A percentile compares a stretch with the other conserved stretches of the same genome.
Evolutionary conservation across 768 basidiomycete species (phyloP).

Genomic region (Leccinum subgranulosum): DNA sequence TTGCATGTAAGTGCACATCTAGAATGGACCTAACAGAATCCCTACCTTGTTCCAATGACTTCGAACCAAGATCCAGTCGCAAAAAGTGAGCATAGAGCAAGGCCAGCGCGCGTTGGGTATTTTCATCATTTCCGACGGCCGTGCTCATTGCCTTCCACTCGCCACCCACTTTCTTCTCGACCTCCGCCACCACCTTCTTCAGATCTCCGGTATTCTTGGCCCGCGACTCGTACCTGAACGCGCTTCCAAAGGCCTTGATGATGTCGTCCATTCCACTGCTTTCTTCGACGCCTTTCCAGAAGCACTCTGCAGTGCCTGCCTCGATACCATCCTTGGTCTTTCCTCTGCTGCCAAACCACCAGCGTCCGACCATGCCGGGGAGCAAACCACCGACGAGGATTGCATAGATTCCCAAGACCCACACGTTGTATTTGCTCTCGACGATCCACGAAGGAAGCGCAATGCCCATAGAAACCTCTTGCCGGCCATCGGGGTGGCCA

Average conservation of each 20-base stretch:
- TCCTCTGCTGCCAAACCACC: constrained; percentile 94
- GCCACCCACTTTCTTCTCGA: constrained; percentile 45
- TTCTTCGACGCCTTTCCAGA: constrained; percentile 87
- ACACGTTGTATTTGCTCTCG: constrained; percentile 86
- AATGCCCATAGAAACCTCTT: constrained; percentile 91
- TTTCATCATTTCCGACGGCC: constrained; percentile 37
- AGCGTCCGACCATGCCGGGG: constrained; percentile 84
- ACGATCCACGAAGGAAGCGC: constrained; percentile 93
- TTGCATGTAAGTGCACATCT: neutral
- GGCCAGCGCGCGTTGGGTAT: constrained; percentile 52
- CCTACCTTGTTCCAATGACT: constrained; percentile 63
- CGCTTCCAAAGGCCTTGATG: constrained; percentile 64
- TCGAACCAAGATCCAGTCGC: constrained; percentile 52
- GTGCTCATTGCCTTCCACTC: constrained; percentile 54
- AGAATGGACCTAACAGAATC: constrained; percentile 2
- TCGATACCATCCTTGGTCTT: constrained; percentile 92
- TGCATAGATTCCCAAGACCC: constrained; percentile 87
- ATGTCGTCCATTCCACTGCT: constrained; percentile 71
- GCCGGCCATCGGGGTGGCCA: constrained; percentile 96
- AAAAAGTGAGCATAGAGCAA: constrained; percentile 86
- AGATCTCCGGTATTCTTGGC: constrained; percentile 37
- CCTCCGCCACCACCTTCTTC: constrained; percentile 47
- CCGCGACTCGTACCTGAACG: constrained; percentile 57
- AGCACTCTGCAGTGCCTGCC: constrained; percentile 73
- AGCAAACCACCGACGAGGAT: constrained; percentile 83